Base-by-base conservation (phyloP, 345 rosid genomes). In the Raphanus raphanistrum region DNA sequence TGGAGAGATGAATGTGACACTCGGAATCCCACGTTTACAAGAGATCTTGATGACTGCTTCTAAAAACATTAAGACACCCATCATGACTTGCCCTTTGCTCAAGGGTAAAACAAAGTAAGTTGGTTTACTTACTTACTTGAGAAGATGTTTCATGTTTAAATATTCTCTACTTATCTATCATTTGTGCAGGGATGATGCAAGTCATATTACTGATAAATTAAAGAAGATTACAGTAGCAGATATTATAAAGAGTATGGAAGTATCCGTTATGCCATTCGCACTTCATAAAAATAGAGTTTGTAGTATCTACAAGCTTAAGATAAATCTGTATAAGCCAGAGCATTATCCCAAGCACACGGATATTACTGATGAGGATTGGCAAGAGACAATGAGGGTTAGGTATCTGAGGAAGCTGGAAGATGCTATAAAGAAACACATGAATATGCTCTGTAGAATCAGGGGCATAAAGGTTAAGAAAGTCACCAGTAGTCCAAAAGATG, bases 1-100 rank as follows among this genome's bases (percentile, higher is more conserved):
- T 77, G 99, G 99, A 83, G 99, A 92, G 85, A 91, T 91, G 98
- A 92, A 95, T 82, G 99, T 95, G 70, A 92, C 98, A 25, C 96
- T 95, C 54, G 98, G 99, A 67, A 91, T 92, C 59, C 99, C 98
- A 13, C 99, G 97, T 66, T 84, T 95, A 54, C 98, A 92, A 81
- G 99, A 95, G 85, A 95, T 95, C 73, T 78, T 95, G 85, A 95
- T 90, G 93, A 87, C 90, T 36, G 99, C 99, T 75, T 84, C 99
- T 5, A 78, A 17, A 75, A 84, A 91, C 67, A 91, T 95, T 67
- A 90, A 83, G 84, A 91, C 98, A 73, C 99, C 99, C 21, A 85
- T 95, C 36, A 91, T 95, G 97, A 91, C 94, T 17, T 92, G 97
- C 82, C 99, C 99, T 32, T 83, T 95, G 80, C 81, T 65, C 31